Base-by-base conservation (phyloP, 352 stramenopile species). In the Globisporangium ultimum region DNA sequence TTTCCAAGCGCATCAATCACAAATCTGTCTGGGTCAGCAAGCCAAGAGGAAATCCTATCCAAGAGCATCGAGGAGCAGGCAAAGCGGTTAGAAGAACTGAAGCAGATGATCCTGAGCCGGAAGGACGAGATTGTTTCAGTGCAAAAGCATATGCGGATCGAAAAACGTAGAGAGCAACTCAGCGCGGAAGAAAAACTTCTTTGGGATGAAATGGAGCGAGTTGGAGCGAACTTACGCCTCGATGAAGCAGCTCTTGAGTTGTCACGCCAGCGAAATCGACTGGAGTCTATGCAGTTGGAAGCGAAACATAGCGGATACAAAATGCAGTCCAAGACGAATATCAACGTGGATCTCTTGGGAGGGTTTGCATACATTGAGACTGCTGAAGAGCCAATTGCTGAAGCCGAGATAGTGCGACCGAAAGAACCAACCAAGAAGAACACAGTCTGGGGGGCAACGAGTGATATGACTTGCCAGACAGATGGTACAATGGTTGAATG, bases 61-160 rank as follows among this genome's bases (percentile, higher is more conserved):
- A 87, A 81, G 18, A 91, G 79, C 57, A 86, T 91, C 53, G 77
- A 91, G 51, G 79, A 84, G 55, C 73, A 87, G 52, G 70, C 50
- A 2, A 66, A 72, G 45, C 66, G 80, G 2, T 63, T 89, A 22
- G 67, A 84, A 34, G 34, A 58, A n/a, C 63, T 91, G 22, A 84
- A 70, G 17, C 48, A 68, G 17, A 51, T 60, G 32, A 77, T 91
- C 53, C 47, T 74, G 20, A 56, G 60, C 14, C 73, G 78, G 9
- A 85, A 83, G 55, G 46, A 53, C 34, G 76, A 84, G 38, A 67
- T 84, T 18, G 10, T 67, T 14, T 32, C 21, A 0, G 68, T 88
- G 4, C 77, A 89, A 40, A 71, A 72, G 40, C 66, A 85, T 57
- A 56, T 91, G 43, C 63, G 67, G 13, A 55, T 85, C 32, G 82